Evolutionary conservation across 164 flowering plant genomes (phyloP), one percentile per base, ranked within the genome.

Genomic region (Echeveria elegans): DNA sequence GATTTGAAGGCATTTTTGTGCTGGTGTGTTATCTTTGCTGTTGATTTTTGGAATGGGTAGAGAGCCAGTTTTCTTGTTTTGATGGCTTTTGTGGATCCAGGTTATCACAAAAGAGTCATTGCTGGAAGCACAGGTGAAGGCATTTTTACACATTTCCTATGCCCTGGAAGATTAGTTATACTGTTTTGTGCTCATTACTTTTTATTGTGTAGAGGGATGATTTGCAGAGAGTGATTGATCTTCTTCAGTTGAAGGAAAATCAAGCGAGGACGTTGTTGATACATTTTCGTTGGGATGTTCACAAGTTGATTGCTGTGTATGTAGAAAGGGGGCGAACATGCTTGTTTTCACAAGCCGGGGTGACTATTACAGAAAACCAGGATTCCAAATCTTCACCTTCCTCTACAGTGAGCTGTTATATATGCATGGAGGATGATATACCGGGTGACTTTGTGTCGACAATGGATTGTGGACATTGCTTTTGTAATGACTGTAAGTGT

Each of bases 391-490:
- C 70, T 23, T 69, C 58, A 32, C 67, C 77, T 23, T 63, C 75
- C 6, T 64, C 78, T 14, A 68, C 67, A 28, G 30, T 82, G 31
- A 74, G 68, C 19, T 91, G 97, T 67, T 74, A 72, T 64, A 80
- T 91, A 43, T 91, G 97, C 76, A 79, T 85, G 60, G 94, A 89
- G 65, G 94, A 87, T 8, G 72, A 53, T 31, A 26, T 87, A n/a
- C 26, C 85, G 41, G 59, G 78, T 21, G 68, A 72, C 29, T 73
- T 73, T 61, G 72, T 79, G 21, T 86, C 96, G 2, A 74, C 75
- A 70, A 86, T 91, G 97, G 97, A 89, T 53, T 91, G 97, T 72
- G 82, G 92, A 68, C 97, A 91, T 77, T 81, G 80, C 77, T 91
- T 82, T 73, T 91, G 97, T 82, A 84, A 91, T 69, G 69, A 70